Base-by-base conservation (phyloP, 805 yeast species). In the Candida boidinii region DNA sequence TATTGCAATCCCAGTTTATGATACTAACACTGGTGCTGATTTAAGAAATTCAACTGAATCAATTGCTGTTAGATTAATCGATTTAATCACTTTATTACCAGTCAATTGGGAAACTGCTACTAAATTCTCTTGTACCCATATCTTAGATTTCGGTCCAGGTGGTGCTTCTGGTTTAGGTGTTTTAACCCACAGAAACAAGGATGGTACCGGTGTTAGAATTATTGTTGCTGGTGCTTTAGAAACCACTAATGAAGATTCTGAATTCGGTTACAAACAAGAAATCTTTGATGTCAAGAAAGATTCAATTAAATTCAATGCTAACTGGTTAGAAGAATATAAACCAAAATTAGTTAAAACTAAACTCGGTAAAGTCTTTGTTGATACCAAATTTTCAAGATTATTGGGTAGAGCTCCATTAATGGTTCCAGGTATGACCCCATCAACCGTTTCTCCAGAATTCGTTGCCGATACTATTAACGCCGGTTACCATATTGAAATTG, bases 371-470 rank as follows among this genome's bases (percentile, higher is more conserved):
- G 66, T 80, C 30, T 86, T 64, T 52, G 96, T 92, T 38, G 94
- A 88, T 60, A 92, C 99, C 48, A 88, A 87, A 64, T 87, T 90
- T 64, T 84, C 95, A 33, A 73, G 88, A 57, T 71, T 92, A 48
- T 64, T 92, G 42, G 95, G 96, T 41, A 83, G 87, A 62, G 88
- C 98, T 41, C 99, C 98, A 39, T 66, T 92, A 46, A 80, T 94
- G 80, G 92, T 92, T 46, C 95, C 99, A 24, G 99, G 98, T 67
- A 92, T 92, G 99, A 92, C 98, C 26, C 99, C 99, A 56, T 76
- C 95, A 28, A 92, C 98, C 21, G 96, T 88, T 36, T 80, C 84
- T 45, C 92, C 97, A 29, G 88, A 84, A 41, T 88, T 92, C 50
- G 94, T 92, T 37, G 81, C 95, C 40, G 94, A 95, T 21, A 80